Evolutionary conservation across 768 basidiomycete genomes (phyloP).

Genomic region (Collybiopsis confluens): DNA sequence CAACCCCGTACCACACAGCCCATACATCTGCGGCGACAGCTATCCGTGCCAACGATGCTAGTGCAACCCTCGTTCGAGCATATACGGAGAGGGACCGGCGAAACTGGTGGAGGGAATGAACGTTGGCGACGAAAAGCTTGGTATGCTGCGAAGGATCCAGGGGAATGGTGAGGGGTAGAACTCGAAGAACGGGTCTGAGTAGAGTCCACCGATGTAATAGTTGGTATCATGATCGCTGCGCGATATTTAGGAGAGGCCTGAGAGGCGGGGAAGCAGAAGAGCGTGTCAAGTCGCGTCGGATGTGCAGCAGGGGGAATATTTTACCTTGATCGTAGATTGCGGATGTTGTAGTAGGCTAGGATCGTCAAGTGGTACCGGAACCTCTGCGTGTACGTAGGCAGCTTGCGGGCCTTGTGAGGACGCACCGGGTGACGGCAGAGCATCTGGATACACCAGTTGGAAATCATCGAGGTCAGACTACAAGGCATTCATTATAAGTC

Average conservation of each 20-base stretch:
- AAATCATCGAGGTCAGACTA: background rate
- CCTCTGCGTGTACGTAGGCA: background rate
- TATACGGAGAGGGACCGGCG: background rate
- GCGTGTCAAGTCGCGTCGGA: too few species aligned
- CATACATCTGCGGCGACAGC: constrained; percentile 1
- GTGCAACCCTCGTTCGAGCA: background rate
- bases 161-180: background rate
- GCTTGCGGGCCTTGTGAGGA: background rate
- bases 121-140: background rate
- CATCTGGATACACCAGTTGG: background rate
- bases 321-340: background rate
- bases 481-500: too few species aligned
- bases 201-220: too few species aligned
- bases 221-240: too few species aligned
- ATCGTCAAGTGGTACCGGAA: background rate
- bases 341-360: background rate
- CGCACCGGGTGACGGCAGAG: background rate
- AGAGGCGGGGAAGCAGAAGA: too few species aligned
- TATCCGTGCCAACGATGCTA: background rate
- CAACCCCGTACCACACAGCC: background rate
- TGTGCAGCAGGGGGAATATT: background rate
- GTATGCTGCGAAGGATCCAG: background rate
- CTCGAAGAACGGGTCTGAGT: background rate
- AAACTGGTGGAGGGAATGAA: background rate
- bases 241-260: too few species aligned